A percentile compares a stretch with the other conserved stretches of the same genome.
Conservation (phyloP, 2,329 filamentous ascomycete genomes). For the Ophiocordyceps camponoti-saundersi region DNA sequence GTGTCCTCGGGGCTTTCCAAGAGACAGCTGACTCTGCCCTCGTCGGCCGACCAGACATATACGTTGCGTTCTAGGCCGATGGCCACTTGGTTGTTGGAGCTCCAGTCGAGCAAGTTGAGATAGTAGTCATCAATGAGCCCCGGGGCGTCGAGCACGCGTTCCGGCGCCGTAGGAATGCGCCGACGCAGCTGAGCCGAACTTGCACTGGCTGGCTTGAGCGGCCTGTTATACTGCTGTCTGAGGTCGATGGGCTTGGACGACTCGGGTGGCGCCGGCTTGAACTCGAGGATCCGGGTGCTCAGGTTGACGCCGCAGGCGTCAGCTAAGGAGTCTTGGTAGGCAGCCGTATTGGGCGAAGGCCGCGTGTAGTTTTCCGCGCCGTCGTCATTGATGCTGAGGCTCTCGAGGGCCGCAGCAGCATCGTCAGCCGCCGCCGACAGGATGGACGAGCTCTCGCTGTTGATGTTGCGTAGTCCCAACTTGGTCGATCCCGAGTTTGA, state of each 20-base stretch:
- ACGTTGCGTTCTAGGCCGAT: conserved; percentile 94
- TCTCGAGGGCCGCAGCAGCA: conserved; percentile 61
- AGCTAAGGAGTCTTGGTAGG: conserved; percentile 83
- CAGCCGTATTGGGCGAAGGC: conserved; percentile 70
- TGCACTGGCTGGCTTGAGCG: conserved; percentile 60
- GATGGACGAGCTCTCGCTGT: conserved; percentile 58
- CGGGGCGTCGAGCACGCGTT: conserved; percentile 89
- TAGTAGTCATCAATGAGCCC: conserved; percentile 98
- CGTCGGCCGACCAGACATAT: conserved; percentile 96
- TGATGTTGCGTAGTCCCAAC: conserved; percentile 60
- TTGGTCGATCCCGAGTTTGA: conserved; percentile 73
- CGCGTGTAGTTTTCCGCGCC: conserved; percentile 54
- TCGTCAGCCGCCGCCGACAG: conserved; percentile 70
- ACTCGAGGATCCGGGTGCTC: conserved; percentile 89
- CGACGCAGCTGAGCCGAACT: conserved; percentile 75
- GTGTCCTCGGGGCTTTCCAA: conserved; percentile 80
- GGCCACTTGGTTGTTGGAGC: conserved; percentile 90
- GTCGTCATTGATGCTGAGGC: conserved; percentile 57
- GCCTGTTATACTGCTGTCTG: conserved; percentile 93
- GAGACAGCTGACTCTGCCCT: conserved; percentile 74
- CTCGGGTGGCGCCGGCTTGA: conserved; percentile 96
- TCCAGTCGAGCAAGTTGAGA: conserved; percentile 97
- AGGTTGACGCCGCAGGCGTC: conserved; percentile 83
- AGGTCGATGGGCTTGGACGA: conserved; percentile 97
- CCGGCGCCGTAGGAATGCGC: conserved; percentile 83